Evolutionary conservation across 768 basidiomycete species (phyloP), one percentile per base, ranked within the genome.

Genomic region (Dentipellis sp.): DNA sequence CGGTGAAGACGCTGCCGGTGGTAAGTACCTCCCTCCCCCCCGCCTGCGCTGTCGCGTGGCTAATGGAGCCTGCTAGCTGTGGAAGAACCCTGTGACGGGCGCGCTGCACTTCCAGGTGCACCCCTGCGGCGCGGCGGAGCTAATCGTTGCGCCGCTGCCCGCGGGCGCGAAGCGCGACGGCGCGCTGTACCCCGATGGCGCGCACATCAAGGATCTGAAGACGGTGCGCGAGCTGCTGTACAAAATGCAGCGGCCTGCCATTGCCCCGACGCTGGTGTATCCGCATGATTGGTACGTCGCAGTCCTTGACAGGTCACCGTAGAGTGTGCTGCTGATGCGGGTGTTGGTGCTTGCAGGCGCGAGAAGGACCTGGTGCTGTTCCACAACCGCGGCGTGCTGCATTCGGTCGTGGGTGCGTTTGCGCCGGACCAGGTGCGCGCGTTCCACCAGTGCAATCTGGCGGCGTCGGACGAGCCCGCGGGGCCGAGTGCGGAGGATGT

Each of bases 71-170:
- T 42, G 48, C 59, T 29, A 92, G 86, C 67, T 86, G 7, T 95
- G 94, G 94, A 94, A 94, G 76, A 95, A 94, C 69, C 91, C 92
- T 0, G 80, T 82, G 8, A 95, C 92, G 11, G 83, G 84, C 22
- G 73, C 74, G 1, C 77, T 97, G 19, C 90, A 94, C 67, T 84
- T 94, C 72, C 82, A 97, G 66, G 93, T 95, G 4, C 94, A 95
- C 67, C 92, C 89, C 4, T 89, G 86, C 62, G 91, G 83, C 34
- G 82, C 69, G 1, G 69, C 74, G 38, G 82, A 87, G 62, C 76
- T 94, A 34, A 59, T 85, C 54, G 72, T 97, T 60, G 80, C 79
- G n/a, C 81, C 91, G 14, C 77, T 94, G 0, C 88, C 90, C 0
- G 74, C 71, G 46, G 79, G 79, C 21, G 78, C 79, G 0, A 70